Conservation (phyloP, 768 basidiomycete species). For the Auriculariales sp. region DNA sequence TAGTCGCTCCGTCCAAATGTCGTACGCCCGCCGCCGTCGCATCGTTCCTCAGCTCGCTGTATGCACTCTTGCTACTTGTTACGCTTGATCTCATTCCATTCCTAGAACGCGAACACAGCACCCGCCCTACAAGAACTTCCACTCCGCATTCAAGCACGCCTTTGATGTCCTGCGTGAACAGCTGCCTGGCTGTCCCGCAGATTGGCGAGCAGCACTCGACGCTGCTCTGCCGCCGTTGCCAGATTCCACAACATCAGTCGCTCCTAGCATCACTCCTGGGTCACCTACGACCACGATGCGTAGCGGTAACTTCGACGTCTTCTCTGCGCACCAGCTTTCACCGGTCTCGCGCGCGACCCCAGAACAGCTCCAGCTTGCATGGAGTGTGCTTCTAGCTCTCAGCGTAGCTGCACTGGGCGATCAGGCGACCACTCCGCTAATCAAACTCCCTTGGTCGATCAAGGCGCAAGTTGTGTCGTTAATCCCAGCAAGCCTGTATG, state of each 20-base stretch:
- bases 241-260: no score
- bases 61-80: not conserved
- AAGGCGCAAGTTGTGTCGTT: not conserved
- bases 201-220: not conserved
- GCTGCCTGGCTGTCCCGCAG: not conserved
- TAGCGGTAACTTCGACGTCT: no score
- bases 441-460: not conserved
- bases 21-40: not conserved
- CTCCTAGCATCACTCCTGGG: no score
- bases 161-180: not conserved
- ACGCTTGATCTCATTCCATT: no score
- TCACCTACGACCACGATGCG: no score
- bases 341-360: no score
- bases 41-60: not conserved
- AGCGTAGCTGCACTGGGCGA: not conserved
- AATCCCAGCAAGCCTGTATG: not conserved
- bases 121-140: not conserved
- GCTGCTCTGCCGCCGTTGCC: not conserved
- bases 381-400: not conserved
- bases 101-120: not conserved
- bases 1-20: not conserved
- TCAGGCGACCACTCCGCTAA: not conserved
- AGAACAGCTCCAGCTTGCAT: no score
- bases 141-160: not conserved
- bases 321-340: no score